phyloP scores from a whole-genome alignment of 495 filamentous ascomycete genomes.

The Penicillium ucsense region DNA sequence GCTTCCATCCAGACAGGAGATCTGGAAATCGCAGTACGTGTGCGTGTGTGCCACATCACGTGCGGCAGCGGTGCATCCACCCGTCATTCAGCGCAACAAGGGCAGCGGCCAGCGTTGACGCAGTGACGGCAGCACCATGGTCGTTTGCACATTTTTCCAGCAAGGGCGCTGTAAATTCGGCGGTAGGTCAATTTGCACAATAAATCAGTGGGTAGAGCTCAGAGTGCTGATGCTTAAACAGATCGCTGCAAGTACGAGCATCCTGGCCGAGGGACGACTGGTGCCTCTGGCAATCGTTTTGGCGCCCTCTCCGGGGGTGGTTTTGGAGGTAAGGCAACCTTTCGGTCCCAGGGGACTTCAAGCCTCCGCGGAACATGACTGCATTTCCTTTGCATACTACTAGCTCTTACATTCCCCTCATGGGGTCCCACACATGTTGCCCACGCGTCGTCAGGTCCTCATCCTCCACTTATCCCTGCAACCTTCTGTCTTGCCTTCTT shows the following conservation, averaged over 20 bases:
- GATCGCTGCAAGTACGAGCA: conserved; percentile 49
- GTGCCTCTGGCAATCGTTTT: conserved; percentile 33
- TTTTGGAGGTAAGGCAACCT: conserved; percentile 25
- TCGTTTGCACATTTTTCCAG: conserved; percentile 62
- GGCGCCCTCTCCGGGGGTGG: conserved; percentile 28
- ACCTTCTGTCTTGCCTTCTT: too few relatives aligned
- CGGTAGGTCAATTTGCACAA: conserved; percentile 22
- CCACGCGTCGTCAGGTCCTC: too few relatives aligned
- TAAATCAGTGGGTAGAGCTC: background rate
- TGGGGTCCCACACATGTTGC: too few relatives aligned
- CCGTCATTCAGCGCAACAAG: background rate
- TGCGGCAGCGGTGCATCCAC: background rate
- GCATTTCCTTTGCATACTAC: too few relatives aligned
- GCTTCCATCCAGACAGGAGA: background rate
- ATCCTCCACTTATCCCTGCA: too few relatives aligned
- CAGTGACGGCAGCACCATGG: conserved; percentile 29
- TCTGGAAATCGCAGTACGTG: background rate
- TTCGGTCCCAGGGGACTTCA: too few relatives aligned
- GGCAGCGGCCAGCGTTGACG: background rate
- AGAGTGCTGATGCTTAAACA: conserved; percentile 15
- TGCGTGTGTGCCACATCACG: background rate
- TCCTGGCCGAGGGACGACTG: conserved; percentile 24
- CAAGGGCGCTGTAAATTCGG: conserved; percentile 68
- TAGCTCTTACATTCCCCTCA: too few relatives aligned
- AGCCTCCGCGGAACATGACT: too few relatives aligned